Base-by-base conservation (phyloP, 805 yeast genomes). In the Lipomyces sp. region DNA sequence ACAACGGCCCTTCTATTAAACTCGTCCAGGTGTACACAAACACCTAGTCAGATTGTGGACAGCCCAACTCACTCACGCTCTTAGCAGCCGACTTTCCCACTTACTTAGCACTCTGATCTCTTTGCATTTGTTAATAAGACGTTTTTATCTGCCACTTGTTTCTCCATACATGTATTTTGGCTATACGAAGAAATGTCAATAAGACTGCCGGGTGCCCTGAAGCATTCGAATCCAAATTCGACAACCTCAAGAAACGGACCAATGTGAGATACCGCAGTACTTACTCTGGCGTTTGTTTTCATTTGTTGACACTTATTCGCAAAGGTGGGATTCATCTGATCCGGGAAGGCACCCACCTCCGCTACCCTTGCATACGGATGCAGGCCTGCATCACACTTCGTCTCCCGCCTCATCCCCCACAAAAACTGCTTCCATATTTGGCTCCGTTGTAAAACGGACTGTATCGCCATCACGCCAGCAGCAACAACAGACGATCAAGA, bases 271-370 rank as follows among this genome's bases (percentile, higher is more conserved):
- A n/a, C n/a, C n/a, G n/a, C n/a, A n/a, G n/a, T n/a, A n/a, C n/a
- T n/a, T n/a, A 39, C 4, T 8, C 35, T 44, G 41, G 21, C 28
- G 47, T 22, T 50, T 42, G 21, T 13, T 37, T 22, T 31, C 28
- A 4, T 13, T 19, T 24, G 3, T n/a, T n/a, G n/a, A n/a, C n/a
- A n/a, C n/a, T n/a, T n/a, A n/a, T 18, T 32, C 40, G 29, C 7
- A 4, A 21, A 64, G 68, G 60, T 71, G 75, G 74, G 74, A 71
- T 40, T 69, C 73, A 24, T 65, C 68, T 16, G 73, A 71, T 46
- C 75, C 74, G 2, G 52, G 56, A 44, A 58, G 74, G 49, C 68
- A 69, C 31, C 74, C 74, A n/a, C 72, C 72, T 2, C 73, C 75
- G 3, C 51, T 71, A 48, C 74, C 75, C 7, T 50, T 69, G 2